phyloP scores from a whole-genome alignment of 192 early-diverging fungal species.

The Linderina pennispora region DNA sequence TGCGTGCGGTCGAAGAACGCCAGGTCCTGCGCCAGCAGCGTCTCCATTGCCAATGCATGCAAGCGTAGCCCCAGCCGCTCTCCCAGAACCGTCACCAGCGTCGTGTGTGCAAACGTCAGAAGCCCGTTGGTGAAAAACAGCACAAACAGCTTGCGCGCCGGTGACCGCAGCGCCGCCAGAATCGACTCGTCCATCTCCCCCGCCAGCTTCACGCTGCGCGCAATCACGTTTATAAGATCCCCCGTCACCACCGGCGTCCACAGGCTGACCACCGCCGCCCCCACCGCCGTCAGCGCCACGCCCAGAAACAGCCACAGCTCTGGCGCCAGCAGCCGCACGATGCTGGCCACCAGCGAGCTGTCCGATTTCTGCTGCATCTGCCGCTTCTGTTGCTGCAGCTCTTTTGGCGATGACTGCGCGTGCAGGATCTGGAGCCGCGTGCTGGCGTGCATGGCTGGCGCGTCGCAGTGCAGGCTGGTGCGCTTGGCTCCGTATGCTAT shows the following conservation, averaged over 20 bases:
- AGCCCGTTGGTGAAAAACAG: constrained; percentile 52
- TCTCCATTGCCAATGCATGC: constrained; percentile 41
- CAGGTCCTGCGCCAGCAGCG: constrained; percentile 56
- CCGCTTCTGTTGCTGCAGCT: constrained; percentile 4
- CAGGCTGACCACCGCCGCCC: constrained; percentile 50
- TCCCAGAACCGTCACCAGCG: constrained; percentile 54
- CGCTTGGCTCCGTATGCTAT: constrained; percentile 6
- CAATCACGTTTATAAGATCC: constrained; percentile 53
- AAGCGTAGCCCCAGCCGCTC: constrained; percentile 54
- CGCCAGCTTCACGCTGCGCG: constrained; percentile 21
- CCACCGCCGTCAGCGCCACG: constrained; percentile 52
- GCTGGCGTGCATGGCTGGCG: constrained; percentile 7
- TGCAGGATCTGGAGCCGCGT: constrained; percentile 28
- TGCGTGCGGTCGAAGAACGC: constrained; percentile 54
- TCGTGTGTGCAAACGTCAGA: constrained; percentile 58
- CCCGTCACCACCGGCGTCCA: constrained; percentile 54
- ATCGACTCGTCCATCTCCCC: constrained; percentile 11
- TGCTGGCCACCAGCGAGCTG: not conserved
- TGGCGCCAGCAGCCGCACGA: constrained; percentile 41
- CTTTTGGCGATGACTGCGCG: constrained; percentile 18
- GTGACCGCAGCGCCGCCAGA: constrained; percentile 28
- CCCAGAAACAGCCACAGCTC: constrained; percentile 49
- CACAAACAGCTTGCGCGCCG: constrained; percentile 50
- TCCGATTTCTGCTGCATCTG: not conserved
- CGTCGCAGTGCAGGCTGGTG: constrained; percentile 15